Percentiles rank a stretch among this genome's conserved stretches.
Evolutionary conservation across 2,329 filamentous ascomycete genomes (phyloP).

Genomic region (Neofusicoccum kwambonambiense): DNA sequence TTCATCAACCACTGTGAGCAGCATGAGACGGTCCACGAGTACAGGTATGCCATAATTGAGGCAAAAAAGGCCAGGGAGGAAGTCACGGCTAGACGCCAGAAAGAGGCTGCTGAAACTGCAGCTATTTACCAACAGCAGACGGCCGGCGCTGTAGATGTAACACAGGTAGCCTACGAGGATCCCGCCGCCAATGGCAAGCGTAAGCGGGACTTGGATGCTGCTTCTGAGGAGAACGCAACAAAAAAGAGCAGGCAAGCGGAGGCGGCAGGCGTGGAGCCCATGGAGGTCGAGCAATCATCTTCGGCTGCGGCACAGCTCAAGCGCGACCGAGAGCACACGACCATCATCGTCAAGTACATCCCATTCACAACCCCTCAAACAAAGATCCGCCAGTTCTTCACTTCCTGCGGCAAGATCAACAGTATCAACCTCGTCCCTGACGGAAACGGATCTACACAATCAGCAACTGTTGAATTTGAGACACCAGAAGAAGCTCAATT

Average conservation of each 20-base stretch:
- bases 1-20: slow-evolving; percentile 83
- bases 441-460: slow-evolving; percentile 51
- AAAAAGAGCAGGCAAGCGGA: slow-evolving; percentile 65
- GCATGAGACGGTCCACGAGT: slow-evolving; percentile 74
- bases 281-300: slow-evolving; percentile 19
- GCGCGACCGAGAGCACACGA: slow-evolving; percentile 87
- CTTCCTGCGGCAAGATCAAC: slow-evolving; percentile 82
- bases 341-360: slow-evolving; percentile 76
- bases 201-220: slow-evolving; percentile 66
- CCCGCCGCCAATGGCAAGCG: slow-evolving; percentile 56
- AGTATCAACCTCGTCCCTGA: slow-evolving; percentile 69
- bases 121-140: slow-evolving; percentile 34
- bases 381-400: slow-evolving; percentile 84
- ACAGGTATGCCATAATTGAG: slow-evolving; percentile 72
- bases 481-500: slow-evolving; percentile 75
- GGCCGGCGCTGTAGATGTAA: slow-evolving; percentile 23
- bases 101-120: slow-evolving; percentile 62
- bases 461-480: slow-evolving; percentile 83
- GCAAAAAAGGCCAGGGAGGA: slow-evolving; percentile 67
- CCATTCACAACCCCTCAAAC: slow-evolving; percentile 68
- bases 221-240: slow-evolving; percentile 51
- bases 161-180: slow-evolving; percentile 24
- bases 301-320: slow-evolving; percentile 21
- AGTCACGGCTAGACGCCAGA: slow-evolving; percentile 63
- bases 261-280: slow-evolving; percentile 20